Conservation (phyloP, 306 rosid genomes). For the Fagus sylvatica region DNA sequence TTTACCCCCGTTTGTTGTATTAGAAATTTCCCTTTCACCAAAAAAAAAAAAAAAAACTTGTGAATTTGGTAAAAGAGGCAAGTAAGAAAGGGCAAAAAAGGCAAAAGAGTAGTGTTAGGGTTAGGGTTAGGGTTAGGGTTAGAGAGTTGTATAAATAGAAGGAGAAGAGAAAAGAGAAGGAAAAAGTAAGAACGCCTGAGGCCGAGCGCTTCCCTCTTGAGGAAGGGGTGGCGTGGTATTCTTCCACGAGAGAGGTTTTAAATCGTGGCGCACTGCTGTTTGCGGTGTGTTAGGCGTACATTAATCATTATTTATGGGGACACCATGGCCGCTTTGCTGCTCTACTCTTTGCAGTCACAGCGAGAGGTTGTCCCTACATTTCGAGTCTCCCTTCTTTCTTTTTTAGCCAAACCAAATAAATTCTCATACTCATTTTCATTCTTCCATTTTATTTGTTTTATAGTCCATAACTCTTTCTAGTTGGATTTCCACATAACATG, state of each 20-base stretch:
- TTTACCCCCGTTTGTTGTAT: no score
- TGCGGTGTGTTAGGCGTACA: conserved; percentile 42
- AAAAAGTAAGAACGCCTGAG: conserved; percentile 27
- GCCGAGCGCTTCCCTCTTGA: conserved; percentile 15
- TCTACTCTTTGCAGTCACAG: conserved; percentile 29
- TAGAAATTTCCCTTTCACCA: no score
- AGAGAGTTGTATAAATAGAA: not conserved
- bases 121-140: conserved; percentile 29
- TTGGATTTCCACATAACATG: no score
- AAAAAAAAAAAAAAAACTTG: no score
- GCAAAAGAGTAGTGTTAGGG: no score
- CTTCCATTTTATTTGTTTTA: no score
- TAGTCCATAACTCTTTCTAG: no score
- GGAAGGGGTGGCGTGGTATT: conserved; percentile 53
- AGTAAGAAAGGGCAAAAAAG: not conserved
- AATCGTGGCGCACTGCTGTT: conserved; percentile 36
- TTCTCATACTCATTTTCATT: no score
- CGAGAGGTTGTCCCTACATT: conserved; percentile 39
- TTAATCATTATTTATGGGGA: conserved; percentile 28
- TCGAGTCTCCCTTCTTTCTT: not conserved
- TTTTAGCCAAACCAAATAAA: no score
- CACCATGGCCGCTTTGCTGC: conserved; percentile 35
- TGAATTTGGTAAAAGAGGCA: not conserved
- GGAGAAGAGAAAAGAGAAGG: not conserved
- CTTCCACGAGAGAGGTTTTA: conserved; percentile 50